phyloP scores from a whole-genome alignment of 495 filamentous ascomycete species.

The Sabuloglossum arenarium region DNA sequence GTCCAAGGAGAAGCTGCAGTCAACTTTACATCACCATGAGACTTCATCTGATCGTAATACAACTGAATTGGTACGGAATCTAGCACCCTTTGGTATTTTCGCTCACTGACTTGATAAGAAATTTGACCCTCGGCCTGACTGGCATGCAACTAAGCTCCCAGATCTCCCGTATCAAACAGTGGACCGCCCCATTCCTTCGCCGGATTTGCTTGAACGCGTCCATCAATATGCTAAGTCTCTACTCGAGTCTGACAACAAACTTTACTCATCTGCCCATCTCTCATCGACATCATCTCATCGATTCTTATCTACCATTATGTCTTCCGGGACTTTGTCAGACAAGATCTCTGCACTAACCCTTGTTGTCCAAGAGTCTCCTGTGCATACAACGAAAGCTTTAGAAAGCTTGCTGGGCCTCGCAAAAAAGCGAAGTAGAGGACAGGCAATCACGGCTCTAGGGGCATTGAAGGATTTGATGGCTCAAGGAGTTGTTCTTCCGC shows the following conservation, averaged over 20 bases:
- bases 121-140: slow-evolving; percentile 8
- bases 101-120: neutral
- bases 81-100: neutral
- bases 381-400: slow-evolving; percentile 76
- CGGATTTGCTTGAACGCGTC: slow-evolving; percentile 43
- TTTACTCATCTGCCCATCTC: slow-evolving; percentile 32
- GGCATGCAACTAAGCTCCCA: slow-evolving; percentile 41
- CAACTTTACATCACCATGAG: neutral
- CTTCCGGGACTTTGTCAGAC: slow-evolving; percentile 85
- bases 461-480: slow-evolving; percentile 88
- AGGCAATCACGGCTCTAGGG: slow-evolving; percentile 75
- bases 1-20: neutral
- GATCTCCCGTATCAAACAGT: slow-evolving; percentile 18
- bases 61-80: neutral
- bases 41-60: neutral
- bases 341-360: slow-evolving; percentile 90
- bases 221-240: slow-evolving; percentile 54
- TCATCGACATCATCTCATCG: slow-evolving; percentile 59
- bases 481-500: slow-evolving; percentile 65
- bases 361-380: slow-evolving; percentile 81
- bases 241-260: slow-evolving; percentile 48
- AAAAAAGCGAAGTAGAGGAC: slow-evolving; percentile 76
- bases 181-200: slow-evolving; percentile 18
- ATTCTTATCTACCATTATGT: slow-evolving; percentile 92
- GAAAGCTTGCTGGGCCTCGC: slow-evolving; percentile 63